Conservation (phyloP, 2,329 filamentous ascomycete genomes). For the Trichoderma oligosporum region DNA sequence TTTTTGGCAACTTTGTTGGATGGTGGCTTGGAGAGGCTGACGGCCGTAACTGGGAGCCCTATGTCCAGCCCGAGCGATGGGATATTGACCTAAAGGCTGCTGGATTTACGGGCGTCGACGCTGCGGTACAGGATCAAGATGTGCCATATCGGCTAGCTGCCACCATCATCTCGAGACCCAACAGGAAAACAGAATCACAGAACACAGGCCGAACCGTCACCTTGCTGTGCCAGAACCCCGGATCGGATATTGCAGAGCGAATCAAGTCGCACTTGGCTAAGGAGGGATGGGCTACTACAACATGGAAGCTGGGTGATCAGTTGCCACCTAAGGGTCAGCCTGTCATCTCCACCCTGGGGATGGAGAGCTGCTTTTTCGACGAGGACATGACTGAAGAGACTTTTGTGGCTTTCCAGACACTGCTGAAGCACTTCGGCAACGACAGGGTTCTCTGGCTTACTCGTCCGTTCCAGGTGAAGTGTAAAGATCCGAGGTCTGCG, state of each 20-base stretch:
- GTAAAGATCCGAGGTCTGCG: conserved; percentile 8
- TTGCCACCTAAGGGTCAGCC: no score
- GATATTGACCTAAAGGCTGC: conserved; percentile 25
- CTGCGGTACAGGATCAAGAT: conserved; percentile 9
- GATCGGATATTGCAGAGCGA: no score
- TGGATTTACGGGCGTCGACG: conserved; percentile 23
- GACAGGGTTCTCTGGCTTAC: conserved; percentile 9
- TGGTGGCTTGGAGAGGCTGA: conserved; percentile 37
- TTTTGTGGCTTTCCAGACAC: conserved; percentile 7
- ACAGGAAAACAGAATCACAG: no score
- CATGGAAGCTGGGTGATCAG: no score
- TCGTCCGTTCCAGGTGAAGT: background rate
- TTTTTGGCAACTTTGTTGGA: conserved; percentile 29
- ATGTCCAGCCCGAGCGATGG: conserved; percentile 28
- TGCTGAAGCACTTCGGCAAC: background rate
- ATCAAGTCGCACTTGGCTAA: no score
- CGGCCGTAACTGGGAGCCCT: conserved; percentile 27
- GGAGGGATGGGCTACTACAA: no score
- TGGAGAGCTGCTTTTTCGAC: no score
- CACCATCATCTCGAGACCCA: background rate
- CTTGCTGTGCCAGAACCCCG: no score
- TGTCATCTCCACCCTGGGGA: no score
- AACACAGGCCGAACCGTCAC: no score
- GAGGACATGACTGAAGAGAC: no score
- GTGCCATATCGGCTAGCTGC: background rate